Percentiles rank a stretch among this genome's conserved stretches.
phyloP scores from a whole-genome alignment of 192 early-diverging fungal species.

The Podila clonocystis region DNA sequence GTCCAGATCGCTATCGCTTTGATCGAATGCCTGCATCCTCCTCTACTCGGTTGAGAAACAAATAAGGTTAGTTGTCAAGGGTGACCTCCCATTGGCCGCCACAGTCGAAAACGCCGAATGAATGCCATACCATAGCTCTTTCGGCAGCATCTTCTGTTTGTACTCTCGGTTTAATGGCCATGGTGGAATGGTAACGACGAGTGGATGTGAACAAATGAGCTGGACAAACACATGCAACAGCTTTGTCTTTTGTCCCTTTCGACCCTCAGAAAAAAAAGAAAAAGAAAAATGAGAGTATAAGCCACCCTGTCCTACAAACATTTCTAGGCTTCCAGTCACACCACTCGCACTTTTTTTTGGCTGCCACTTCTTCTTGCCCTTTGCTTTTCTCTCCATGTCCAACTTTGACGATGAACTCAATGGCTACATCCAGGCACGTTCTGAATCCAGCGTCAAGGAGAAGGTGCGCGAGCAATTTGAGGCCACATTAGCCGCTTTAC shows the following conservation, averaged over 20 bases:
- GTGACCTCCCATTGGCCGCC: too few relatives aligned
- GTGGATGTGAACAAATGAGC: constrained; percentile 2
- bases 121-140: constrained; percentile 13
- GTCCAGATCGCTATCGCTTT: constrained; percentile 46
- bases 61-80: not conserved
- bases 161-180: constrained; percentile 23
- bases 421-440: constrained; percentile 37
- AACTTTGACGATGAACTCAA: constrained; percentile 44
- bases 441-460: constrained; percentile 24
- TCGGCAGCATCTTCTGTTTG: constrained; percentile 16
- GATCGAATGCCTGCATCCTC: constrained; percentile 43
- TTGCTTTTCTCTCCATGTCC: constrained; percentile 16
- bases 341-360: not conserved
- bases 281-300: not conserved
- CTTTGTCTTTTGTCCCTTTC: not conserved
- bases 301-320: not conserved
- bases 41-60: constrained; percentile 12
- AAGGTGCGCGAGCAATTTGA: not conserved
- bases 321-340: not conserved
- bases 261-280: constrained; percentile 6
- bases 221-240: not conserved
- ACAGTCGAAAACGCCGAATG: not conserved
- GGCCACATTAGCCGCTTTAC: not conserved
- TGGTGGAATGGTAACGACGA: not conserved
- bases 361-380: not conserved